Base-by-base conservation (phyloP, 2,329 filamentous ascomycete species). In the Arthrobotrys entomopaga region DNA sequence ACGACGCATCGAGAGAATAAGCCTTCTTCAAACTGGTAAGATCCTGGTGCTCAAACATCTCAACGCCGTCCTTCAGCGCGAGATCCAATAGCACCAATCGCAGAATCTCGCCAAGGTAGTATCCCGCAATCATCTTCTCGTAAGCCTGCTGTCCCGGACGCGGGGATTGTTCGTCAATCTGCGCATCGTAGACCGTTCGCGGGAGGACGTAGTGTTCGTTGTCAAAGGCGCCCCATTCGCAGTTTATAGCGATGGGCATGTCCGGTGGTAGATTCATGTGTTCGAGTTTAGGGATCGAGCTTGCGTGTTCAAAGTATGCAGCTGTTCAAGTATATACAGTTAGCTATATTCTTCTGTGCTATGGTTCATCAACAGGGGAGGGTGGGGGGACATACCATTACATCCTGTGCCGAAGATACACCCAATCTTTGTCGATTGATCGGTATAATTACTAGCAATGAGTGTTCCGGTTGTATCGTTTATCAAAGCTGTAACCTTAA, bases 341-440 rank as follows among this genome's bases (percentile, higher is more conserved):
- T 34, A 57, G 60, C 46, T 22, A 6, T n/a, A 40, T 19, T 34
- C 13, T 34, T n/a, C 24, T 5, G 7, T 54, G 15, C n/a, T 20
- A 16, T 15, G 5, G 22, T 13, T 13, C 43, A 46, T 46, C 1
- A 13, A n/a, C 11, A 3, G 5, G n/a, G 19, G 19, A 56, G 24
- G n/a, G 26, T 40, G 15, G 13, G 7, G n/a, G 13, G 15, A 29
- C 63, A 48, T 42, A 74, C 70, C 70, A 80, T 99, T 99, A 84
- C 95, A 97, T 72, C 95, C 95, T 11, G 95, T 99, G 79, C 95
- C 95, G 80, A 99, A 99, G 81, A 99, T 99, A 83, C 94, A 97
- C 65, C 95, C 95, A 79, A 98, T 95, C 83, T 89, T 93, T 87
- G 97, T 96, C 78, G 89, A 88, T 52, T 89, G 84, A 81, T 99